Evolutionary conservation across 2,329 filamentous ascomycete species (phyloP), one percentile per base, ranked within the genome.

Genomic region (Diaporthe ampelina): DNA sequence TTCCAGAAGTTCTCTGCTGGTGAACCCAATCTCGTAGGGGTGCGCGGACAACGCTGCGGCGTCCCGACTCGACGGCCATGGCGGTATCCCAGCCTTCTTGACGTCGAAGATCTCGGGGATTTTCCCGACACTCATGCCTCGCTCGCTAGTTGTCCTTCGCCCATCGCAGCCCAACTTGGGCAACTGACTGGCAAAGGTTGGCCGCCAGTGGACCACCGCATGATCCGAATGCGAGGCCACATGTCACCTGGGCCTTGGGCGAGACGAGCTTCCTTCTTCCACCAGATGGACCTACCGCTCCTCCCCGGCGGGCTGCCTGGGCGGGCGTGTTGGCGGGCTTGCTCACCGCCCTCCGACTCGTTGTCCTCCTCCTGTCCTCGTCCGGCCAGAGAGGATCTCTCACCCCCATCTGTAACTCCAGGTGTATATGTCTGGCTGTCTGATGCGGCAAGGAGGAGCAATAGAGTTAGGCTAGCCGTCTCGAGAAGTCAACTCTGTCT

Each of bases 91-190:
- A 54, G 57, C 24, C n/a, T 11, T 40, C 37, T 61, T 32, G 69
- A 61, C 45, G 32, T 61, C 69, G 57, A 72, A 61, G 69, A 72
- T 72, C 69, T 72, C 69, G 69, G 69, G 58, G 69, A 72, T 72
- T 72, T 72, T 52, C 57, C 69, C 57, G 50, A 43, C 32, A 32
- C 32, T 63, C 54, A 40, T 61, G n/a, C 69, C 69, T 26, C 11
- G 35, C 57, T 48, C 19, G 35, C 48, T 40, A 48, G 13, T 45
- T 45, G 43, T 11, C 48, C 15, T 15, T n/a, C 24, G 57, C 24
- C 35, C n/a, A 50, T 43, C 68, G 37, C 63, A 8, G 69, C 45
- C 69, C 13, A 24, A 63, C 19, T 26, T n/a, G 32, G 43, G 40
- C 35, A 52, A 48, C 26, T 67, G 61, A 67, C 61, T 52, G 63